Evolutionary conservation across 441 rosid genomes (phyloP), one percentile per base, ranked within the genome.

Genomic region (Manihot esculenta): DNA sequence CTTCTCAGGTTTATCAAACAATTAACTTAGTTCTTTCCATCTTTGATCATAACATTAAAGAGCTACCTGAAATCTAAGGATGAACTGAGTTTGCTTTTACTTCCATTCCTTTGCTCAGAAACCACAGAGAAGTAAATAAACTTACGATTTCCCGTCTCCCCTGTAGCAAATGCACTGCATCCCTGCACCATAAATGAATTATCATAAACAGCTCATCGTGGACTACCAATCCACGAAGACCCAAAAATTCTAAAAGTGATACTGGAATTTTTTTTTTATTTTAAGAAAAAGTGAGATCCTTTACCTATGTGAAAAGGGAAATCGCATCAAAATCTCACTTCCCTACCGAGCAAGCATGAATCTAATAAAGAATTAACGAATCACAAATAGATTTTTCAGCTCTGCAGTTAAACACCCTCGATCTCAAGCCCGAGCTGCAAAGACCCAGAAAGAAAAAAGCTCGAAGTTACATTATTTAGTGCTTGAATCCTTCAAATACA

Each of bases 21-120:
- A 35, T 35, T 2, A 35, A 35, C 41, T 35, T 30, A 30, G 2
- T 30, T 35, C 41, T 35, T 35, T 35, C 41, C 7, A 15, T 49
- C 5, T 17, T 49, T 49, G 53, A 15, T 49, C 53, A 3, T 49
- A 49, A n/a, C 7, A 49, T 17, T 49, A 49, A 49, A 49, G n/a
- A 49, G 20, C n/a, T 35, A 35, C 41, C 41, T 0, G 4, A 35
- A n/a, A n/a, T n/a, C n/a, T n/a, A n/a, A n/a, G n/a, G n/a, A n/a
- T n/a, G n/a, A n/a, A n/a, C n/a, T n/a, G n/a, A 47, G 27, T 24
- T 20, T 5, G 5, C 7, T 45, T 61, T 47, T 18, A 58, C 63
- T 69, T 67, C 24, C 65, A 57, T 33, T 18, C 51, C 54, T 23
- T 54, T 65, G 20, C n/a, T 61, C 47, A 61, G 48, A 35, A 66